A percentile compares a stretch with the other conserved stretches of the same genome.
Evolutionary conservation across 2,329 filamentous ascomycete species (phyloP).

Genomic region (Aspergillus nomiae): DNA sequence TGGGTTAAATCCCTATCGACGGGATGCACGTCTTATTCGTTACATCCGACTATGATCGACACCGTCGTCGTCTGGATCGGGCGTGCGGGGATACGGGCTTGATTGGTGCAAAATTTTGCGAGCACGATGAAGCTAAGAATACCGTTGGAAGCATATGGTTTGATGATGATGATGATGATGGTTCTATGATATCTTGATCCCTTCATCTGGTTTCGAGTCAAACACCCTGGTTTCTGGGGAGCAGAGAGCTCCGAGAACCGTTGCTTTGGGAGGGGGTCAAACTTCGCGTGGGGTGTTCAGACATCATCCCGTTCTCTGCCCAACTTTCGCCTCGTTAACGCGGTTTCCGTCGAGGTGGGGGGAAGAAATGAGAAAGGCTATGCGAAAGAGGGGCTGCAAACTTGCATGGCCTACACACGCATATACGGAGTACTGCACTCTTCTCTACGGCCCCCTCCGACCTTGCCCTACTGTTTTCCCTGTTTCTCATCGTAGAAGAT

Average conservation of each 20-base stretch:
- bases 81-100: conserved; percentile 23
- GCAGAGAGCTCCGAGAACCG: conserved; percentile 3
- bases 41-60: conserved; percentile 26
- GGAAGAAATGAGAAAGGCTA: not conserved
- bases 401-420: not conserved
- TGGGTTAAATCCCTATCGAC: not conserved
- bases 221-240: conserved; percentile 1
- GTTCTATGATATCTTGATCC: conserved; percentile 11
- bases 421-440: not conserved
- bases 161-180: conserved; percentile 16
- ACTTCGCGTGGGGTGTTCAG: conserved; percentile 2
- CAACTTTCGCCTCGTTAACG: not conserved
- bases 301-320: not conserved
- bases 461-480: not conserved
- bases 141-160: conserved; percentile 16
- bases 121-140: conserved; percentile 9
- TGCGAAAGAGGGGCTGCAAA: not conserved
- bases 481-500: not conserved
- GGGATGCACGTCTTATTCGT: conserved; percentile 6
- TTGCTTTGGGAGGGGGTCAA: not conserved
- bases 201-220: not conserved
- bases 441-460: not conserved
- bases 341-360: not conserved
- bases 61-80: conserved; percentile 26
- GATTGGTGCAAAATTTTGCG: conserved; percentile 35